Percentiles rank a stretch among this genome's conserved stretches.
These are phyloP conservation scores for Yarrowia osloensis DNA, from an alignment of 805 yeast genomes.

Conservation along the genomic window DNA sequence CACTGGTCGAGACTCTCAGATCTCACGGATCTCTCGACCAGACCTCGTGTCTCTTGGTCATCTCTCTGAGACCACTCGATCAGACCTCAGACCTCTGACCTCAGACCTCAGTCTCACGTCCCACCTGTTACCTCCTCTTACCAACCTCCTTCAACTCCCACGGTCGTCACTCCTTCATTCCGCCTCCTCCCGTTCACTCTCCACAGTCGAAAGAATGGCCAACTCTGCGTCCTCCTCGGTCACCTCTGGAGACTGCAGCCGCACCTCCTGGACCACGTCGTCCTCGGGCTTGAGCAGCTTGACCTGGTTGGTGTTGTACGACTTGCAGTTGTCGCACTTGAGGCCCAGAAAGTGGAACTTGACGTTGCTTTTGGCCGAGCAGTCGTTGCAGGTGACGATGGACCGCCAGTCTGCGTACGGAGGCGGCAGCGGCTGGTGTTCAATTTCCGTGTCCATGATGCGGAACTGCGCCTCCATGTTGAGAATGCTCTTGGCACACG, in stretches of 20 bases:
- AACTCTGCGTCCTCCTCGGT: slow-evolving; percentile 16
- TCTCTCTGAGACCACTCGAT: too few relatives aligned
- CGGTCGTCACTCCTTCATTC: neutral
- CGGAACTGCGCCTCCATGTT: slow-evolving; percentile 90
- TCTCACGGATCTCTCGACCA: neutral
- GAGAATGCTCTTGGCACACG: slow-evolving; percentile 79
- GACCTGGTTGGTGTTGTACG: slow-evolving; percentile 81
- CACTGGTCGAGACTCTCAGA: too few relatives aligned
- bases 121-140: too few relatives aligned
- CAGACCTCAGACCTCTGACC: too few relatives aligned
- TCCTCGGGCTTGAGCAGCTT: slow-evolving; percentile 66
- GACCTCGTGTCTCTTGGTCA: too few relatives aligned
- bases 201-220: neutral
- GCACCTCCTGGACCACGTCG: slow-evolving; percentile 2
- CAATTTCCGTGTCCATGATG: slow-evolving; percentile 80
- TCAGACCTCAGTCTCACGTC: too few relatives aligned
- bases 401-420: slow-evolving; percentile 79
- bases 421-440: slow-evolving; percentile 71
- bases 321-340: slow-evolving; percentile 81
- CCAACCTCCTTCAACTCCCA: too few relatives aligned
- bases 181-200: neutral
- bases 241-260: slow-evolving; percentile 1
- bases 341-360: slow-evolving; percentile 82
- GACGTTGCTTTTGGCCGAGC: slow-evolving; percentile 76
- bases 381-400: slow-evolving; percentile 72